phyloP scores from a whole-genome alignment of 1,139 yeast species.

The Lodderomyces beijingensis region DNA sequence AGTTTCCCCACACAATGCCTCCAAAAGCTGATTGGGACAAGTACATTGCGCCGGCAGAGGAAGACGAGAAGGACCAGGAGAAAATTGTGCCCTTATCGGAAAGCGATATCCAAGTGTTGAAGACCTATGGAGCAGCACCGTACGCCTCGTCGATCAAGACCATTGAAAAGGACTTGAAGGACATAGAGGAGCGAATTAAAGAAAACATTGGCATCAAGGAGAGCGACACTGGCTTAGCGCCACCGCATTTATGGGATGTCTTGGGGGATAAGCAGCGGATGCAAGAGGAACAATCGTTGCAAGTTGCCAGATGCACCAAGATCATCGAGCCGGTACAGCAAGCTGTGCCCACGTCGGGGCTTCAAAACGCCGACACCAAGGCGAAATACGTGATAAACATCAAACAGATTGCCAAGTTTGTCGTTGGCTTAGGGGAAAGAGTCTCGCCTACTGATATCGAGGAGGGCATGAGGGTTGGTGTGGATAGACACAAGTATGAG shows the following conservation, averaged over 20 bases:
- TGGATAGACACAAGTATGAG: constrained; percentile 93
- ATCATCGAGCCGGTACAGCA: constrained; percentile 65
- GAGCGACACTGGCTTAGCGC: constrained; percentile 92
- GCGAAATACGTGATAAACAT: constrained; percentile 92
- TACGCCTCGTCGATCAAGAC: constrained; percentile 76
- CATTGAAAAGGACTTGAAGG: constrained; percentile 81
- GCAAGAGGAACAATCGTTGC: constrained; percentile 92
- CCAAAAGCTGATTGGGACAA: constrained; percentile 97
- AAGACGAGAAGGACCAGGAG: constrained; percentile 55
- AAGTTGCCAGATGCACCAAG: constrained; percentile 97
- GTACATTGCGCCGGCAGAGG: constrained; percentile 81
- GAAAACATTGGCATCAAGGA: constrained; percentile 93
- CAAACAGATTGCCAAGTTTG: constrained; percentile 97
- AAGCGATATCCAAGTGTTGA: constrained; percentile 94
- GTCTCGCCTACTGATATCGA: constrained; percentile 98
- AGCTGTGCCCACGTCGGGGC: constrained; percentile 31
- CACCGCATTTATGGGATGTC: constrained; percentile 96
- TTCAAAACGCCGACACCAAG: constrained; percentile 70
- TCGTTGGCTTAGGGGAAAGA: constrained; percentile 92
- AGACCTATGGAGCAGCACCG: constrained; percentile 97
- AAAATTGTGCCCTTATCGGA: constrained; percentile 86
- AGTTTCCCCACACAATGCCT: constrained; percentile 49
- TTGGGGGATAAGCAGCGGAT: constrained; percentile 93
- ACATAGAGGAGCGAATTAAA: constrained; percentile 78
- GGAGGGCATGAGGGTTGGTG: constrained; percentile 99